A percentile compares a stretch with the other conserved stretches of the same genome.
These are phyloP conservation scores for Lagenaria siceraria DNA, from an alignment of 306 rosid species.

Conservation along the genomic window DNA sequence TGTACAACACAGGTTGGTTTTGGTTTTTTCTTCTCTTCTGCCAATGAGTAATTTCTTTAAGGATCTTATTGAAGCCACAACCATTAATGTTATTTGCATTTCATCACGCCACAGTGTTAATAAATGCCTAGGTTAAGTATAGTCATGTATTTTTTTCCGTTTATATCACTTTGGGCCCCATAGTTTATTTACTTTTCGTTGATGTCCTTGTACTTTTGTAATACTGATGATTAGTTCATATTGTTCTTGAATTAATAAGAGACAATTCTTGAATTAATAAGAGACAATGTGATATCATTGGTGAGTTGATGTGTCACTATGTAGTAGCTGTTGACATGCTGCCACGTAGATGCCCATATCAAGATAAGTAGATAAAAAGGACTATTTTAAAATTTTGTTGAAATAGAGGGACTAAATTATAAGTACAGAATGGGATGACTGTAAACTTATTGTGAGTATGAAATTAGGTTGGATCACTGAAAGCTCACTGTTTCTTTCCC, in stretches of 20 bases:
- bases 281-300: not conserved
- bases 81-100: not conserved
- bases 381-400: not conserved
- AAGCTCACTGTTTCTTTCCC: not conserved
- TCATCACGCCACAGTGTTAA: not conserved
- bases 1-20: conserved; percentile 64
- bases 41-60: not conserved
- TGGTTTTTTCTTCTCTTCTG: not conserved
- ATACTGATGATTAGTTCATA: not conserved
- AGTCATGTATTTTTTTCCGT: not conserved
- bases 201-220: not conserved
- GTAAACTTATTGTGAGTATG: not conserved
- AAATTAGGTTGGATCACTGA: not conserved
- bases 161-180: not conserved
- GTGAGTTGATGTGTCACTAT: not conserved
- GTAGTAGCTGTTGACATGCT: not conserved
- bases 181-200: not conserved
- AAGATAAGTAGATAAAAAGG: not conserved
- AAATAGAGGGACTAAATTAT: not conserved
- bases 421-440: not conserved
- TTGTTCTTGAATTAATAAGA: not conserved
- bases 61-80: not conserved
- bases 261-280: not conserved
- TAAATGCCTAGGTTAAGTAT: not conserved
- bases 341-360: not conserved